Base-by-base conservation (phyloP, 2,329 filamentous ascomycete species). In the Fusarium tanahbumbuense region DNA sequence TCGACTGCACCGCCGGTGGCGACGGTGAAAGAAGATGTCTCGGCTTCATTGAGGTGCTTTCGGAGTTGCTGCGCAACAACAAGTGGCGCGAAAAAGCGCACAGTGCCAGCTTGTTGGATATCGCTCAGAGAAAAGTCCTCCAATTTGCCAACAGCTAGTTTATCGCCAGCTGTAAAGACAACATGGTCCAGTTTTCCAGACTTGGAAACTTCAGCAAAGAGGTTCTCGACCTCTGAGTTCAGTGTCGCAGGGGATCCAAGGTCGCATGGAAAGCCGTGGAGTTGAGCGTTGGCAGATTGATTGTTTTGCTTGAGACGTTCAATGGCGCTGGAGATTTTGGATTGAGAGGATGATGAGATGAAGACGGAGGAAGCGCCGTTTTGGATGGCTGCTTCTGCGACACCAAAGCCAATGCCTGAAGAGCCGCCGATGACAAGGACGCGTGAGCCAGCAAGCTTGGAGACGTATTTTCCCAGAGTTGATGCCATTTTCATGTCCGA, bases 361-460 rank as follows among this genome's bases (percentile, higher is more conserved):
- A 72, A 72, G 8, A 69, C 56, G 6, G 67, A 61, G 0, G 65
- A 47, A 0, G 71, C 71, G 5, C 71, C 71, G 40, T 72, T 61
- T 0, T 70, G 56, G 6, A 73, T 40, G 2, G 62, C 68, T 8
- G 59, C 66, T 46, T 73, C 71, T 16, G 71, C 71, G 18, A 73
- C 71, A 9, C 66, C 71, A 3, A 72, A 73, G 11, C 71, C 71
- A 15, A 73, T 70, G 20, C 71, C 71, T 18, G 68, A 68, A 22
- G 68, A 64, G 15, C 71, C 72, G 10, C 71, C 72, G 18, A 74
- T 73, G 60, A 74, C 55, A 2, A 74, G 69, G 8, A 74, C 67
- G n/a, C 70, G 70, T 6, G 61, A 68, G 16, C 70, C 70, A 9
- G 64, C 54, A 25, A 72, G 70, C 63, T 72, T 72, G 44, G 67